phyloP scores from a whole-genome alignment of 257 asterid genomes.

The Orobanche coerulescens region DNA sequence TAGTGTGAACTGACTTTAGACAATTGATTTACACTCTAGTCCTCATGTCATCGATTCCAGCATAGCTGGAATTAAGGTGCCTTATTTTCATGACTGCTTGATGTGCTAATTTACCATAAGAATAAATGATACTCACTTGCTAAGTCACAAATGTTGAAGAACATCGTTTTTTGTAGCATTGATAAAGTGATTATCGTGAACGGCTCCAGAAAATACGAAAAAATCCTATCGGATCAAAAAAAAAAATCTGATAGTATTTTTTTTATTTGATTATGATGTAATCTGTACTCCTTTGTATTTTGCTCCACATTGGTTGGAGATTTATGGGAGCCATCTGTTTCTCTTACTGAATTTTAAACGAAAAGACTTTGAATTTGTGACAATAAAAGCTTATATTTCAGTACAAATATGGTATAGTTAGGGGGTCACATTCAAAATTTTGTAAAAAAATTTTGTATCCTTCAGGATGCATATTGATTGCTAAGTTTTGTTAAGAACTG shows the following conservation, averaged over 20 bases:
- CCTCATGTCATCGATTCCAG: too few relatives aligned
- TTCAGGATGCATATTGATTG: too few relatives aligned
- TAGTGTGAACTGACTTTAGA: too few relatives aligned
- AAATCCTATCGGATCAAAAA: neutral
- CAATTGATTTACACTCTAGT: too few relatives aligned
- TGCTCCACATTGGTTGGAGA: neutral
- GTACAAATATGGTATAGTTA: slow-evolving; percentile 13
- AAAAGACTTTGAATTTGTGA: neutral
- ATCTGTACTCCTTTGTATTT: neutral
- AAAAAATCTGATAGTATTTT: neutral
- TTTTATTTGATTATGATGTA: slow-evolving; percentile 9
- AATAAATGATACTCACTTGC: neutral
- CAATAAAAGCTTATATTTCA: slow-evolving; percentile 1
- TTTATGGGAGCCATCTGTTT: neutral
- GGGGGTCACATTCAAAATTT: slow-evolving; percentile 34
- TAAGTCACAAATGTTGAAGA: neutral
- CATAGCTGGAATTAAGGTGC: too few relatives aligned
- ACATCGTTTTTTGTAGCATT: neutral
- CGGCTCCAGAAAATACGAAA: neutral
- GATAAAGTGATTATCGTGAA: neutral
- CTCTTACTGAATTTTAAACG: neutral
- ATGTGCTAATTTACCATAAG: neutral
- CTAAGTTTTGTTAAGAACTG: too few relatives aligned
- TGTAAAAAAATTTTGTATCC: too few relatives aligned
- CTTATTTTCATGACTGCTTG: neutral